phyloP scores from a whole-genome alignment of 2,329 filamentous ascomycete species.

The Pseudogymnoascus sp. region DNA sequence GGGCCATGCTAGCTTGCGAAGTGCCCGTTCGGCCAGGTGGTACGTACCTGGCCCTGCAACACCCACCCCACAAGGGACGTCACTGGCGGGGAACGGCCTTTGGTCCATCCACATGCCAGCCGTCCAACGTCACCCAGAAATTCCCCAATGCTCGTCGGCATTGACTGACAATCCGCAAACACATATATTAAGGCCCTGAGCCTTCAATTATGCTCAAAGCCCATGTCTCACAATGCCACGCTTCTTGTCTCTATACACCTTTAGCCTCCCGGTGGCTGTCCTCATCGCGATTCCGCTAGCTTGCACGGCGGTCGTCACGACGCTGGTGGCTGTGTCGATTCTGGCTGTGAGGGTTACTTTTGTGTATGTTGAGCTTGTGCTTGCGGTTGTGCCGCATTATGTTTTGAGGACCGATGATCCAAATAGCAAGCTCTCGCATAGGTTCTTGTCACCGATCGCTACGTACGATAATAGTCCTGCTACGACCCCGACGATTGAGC shows the following conservation, averaged over 20 bases:
- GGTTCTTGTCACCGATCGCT: background rate
- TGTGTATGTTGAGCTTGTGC: slow-evolving; percentile 54
- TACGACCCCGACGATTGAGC: background rate
- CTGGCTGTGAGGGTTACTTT: slow-evolving; percentile 51
- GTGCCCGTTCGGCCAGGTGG: background rate
- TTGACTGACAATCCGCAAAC: background rate
- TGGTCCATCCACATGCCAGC: background rate
- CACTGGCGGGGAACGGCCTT: background rate
- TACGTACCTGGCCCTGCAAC: slow-evolving; percentile 1
- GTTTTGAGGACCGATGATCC: slow-evolving; percentile 28
- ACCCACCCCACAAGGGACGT: background rate
- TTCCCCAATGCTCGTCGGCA: background rate
- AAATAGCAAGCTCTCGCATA: slow-evolving; percentile 14
- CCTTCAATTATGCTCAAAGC: background rate
- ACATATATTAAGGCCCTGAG: background rate
- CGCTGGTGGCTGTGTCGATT: slow-evolving; percentile 50
- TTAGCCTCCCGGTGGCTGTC: slow-evolving; percentile 54
- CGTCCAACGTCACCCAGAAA: background rate
- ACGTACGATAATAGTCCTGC: background rate
- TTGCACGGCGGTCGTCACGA: slow-evolving; percentile 54
- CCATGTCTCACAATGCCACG: slow-evolving; percentile 37
- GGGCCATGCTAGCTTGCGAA: background rate
- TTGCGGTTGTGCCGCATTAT: slow-evolving; percentile 48
- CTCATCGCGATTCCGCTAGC: slow-evolving; percentile 54
- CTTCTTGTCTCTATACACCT: slow-evolving; percentile 44